Evolutionary conservation across 257 asterid species (phyloP), one percentile per base, ranked within the genome.

Genomic region (Linaria vulgaris): DNA sequence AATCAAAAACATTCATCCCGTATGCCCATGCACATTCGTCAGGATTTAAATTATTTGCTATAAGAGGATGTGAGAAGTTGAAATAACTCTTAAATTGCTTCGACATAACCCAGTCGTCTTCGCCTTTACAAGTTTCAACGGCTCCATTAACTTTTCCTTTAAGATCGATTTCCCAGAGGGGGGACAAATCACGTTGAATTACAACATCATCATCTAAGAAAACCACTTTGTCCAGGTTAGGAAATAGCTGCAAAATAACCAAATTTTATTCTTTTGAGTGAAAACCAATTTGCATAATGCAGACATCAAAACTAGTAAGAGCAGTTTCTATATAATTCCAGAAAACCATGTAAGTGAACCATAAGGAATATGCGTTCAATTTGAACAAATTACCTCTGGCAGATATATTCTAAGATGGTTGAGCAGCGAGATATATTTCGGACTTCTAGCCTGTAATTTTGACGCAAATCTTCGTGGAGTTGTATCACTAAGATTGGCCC

Each of bases 11-110:
- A 74, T 92, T 92, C 99, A 92, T 92, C 67, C 99, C 97, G 63
- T 89, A 92, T 15, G 96, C 99, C 99, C 99, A 92, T 21, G 99
- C 99, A 72, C 99, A 92, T 59, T 89, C 95, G 20, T 87, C 90
- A 9, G 96, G 97, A 74, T 92, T 76, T 81, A 92, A 79, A 69
- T 81, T 82, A 72, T 77, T 85, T 6, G 91, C 82, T 68, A 92
- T 77, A 47, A 83, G 86, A 10, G 96, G 97, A 77, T 89, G 89
- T 69, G 99, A 92, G 82, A 92, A 92, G 72, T 92, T 92, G 89
- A 89, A 89, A 82, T 88, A 89, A 68, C 82, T 91, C 72, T 79
- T 81, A 74, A 91, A 82, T 56, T 74, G 83, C 83, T 92, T 92
- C 37, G 99, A 89, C 99, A 92, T 92, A 56, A 92, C 99, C 96